Conservation (phyloP, 2,329 filamentous ascomycete species). For the Teratosphaeria pseudoeucalypti region DNA sequence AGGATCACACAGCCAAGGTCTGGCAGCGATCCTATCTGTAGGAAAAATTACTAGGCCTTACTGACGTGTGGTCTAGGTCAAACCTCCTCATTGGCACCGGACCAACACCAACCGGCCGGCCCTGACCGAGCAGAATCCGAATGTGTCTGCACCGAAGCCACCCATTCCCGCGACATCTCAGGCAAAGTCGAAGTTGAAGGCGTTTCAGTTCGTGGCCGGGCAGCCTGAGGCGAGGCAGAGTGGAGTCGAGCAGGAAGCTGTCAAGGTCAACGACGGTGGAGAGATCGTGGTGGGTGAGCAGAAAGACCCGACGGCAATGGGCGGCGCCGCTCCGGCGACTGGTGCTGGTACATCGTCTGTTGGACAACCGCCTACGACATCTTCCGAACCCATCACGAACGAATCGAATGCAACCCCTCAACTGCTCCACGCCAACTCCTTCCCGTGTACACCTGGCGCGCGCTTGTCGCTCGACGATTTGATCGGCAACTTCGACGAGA, state of each 20-base stretch:
- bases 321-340: neutral
- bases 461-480: slow-evolving; percentile 50
- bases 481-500: slow-evolving; percentile 51
- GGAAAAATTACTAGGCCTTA: too few species aligned
- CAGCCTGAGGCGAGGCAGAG: slow-evolving; percentile 11
- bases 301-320: neutral
- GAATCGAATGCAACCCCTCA: slow-evolving; percentile 13
- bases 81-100: slow-evolving; percentile 17
- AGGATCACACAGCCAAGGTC: slow-evolving; percentile 34
- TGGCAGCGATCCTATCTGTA: neutral
- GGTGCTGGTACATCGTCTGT: slow-evolving; percentile 2
- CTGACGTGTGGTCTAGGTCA: slow-evolving; percentile 7
- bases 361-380: slow-evolving; percentile 1
- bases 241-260: neutral
- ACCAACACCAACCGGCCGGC: slow-evolving; percentile 8
- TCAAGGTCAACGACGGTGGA: slow-evolving; percentile 13
- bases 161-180: slow-evolving; percentile 41
- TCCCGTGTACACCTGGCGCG: slow-evolving; percentile 49
- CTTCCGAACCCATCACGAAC: neutral
- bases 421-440: slow-evolving; percentile 23
- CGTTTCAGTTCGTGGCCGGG: slow-evolving; percentile 42
- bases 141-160: slow-evolving; percentile 25
- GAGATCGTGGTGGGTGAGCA: slow-evolving; percentile 33
- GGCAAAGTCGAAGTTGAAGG: slow-evolving; percentile 45
- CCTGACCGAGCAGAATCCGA: slow-evolving; percentile 14